Conservation (phyloP, 257 asterid genomes). For the Eucommia ulmoides region DNA sequence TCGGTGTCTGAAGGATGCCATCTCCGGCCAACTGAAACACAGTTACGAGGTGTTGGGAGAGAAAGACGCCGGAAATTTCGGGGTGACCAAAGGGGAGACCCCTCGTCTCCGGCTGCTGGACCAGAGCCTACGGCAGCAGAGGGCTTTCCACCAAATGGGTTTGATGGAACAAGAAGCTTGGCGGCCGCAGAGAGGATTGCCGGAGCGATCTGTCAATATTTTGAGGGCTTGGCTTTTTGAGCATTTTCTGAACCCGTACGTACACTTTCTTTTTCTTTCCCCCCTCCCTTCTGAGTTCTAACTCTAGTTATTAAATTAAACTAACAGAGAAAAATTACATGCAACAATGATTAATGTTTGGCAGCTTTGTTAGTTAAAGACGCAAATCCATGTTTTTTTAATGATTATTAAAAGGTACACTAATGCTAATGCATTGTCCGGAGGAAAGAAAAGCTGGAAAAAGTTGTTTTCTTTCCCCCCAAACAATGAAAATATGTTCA, state of each 20-base stretch:
- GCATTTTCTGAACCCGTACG: constrained; percentile 98
- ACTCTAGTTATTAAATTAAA: too few species aligned
- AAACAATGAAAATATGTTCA: too few species aligned
- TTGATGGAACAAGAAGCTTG: constrained; percentile 98
- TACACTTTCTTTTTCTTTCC: too few species aligned
- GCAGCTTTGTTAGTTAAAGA: too few species aligned
- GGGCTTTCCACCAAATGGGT: constrained; percentile 91
- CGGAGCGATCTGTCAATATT: constrained; percentile 90
- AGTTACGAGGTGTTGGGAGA: constrained; percentile 76
- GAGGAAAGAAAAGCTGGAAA: too few species aligned
- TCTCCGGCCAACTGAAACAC: constrained; percentile 51
- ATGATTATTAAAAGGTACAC: too few species aligned
- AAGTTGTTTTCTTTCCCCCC: too few species aligned
- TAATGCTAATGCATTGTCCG: too few species aligned
- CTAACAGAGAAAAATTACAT: too few species aligned
- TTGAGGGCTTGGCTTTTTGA: constrained; percentile 98
- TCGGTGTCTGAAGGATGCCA: constrained; percentile 82
- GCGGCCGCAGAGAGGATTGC: constrained; percentile 94
- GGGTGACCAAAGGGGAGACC: constrained; percentile 89
- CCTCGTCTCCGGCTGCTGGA: constrained; percentile 79
- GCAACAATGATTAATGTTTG: too few species aligned
- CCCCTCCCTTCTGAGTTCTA: too few species aligned
- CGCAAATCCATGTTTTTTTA: too few species aligned
- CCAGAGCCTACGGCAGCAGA: constrained; percentile 73
- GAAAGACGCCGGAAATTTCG: constrained; percentile 59